Percentiles rank a stretch among this genome's conserved stretches.
phyloP scores from a whole-genome alignment of 768 basidiomycete genomes.

The Lactarius hatsudake region DNA sequence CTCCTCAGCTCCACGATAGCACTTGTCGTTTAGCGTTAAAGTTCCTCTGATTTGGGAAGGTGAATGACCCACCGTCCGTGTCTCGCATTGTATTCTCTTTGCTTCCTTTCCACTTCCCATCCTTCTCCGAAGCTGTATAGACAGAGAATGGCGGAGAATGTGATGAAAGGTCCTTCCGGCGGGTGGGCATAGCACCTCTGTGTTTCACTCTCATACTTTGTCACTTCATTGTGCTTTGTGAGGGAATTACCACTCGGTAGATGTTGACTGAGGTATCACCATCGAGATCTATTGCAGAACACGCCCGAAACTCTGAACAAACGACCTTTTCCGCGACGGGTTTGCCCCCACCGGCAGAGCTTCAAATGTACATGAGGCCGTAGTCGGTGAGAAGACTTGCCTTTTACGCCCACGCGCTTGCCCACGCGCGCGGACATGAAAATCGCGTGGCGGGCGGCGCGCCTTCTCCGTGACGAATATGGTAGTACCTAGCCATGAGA shows the following conservation, averaged over 20 bases:
- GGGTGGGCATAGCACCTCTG: neutral
- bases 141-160: neutral
- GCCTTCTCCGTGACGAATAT: constrained; percentile 1
- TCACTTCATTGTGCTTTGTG: neutral
- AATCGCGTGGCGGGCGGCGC: neutral
- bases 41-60: constrained; percentile 3
- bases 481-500: neutral
- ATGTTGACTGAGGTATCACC: neutral
- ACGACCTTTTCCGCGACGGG: neutral
- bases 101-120: constrained; percentile 5
- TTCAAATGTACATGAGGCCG: neutral
- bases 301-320: neutral
- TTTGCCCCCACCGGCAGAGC: neutral
- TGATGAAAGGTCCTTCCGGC: neutral
- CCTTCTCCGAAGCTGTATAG: constrained; percentile 10
- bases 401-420: neutral
- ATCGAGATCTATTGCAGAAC: neutral
- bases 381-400: constrained; percentile 7
- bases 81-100: neutral
- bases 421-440: constrained; percentile 1
- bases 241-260: neutral
- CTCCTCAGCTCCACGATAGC: neutral
- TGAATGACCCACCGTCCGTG: neutral
- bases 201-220: neutral
- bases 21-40: neutral